These are phyloP conservation scores for Curvularia eragrostidis DNA, from an alignment of 2,329 filamentous ascomycete species.

Conservation along the genomic window DNA sequence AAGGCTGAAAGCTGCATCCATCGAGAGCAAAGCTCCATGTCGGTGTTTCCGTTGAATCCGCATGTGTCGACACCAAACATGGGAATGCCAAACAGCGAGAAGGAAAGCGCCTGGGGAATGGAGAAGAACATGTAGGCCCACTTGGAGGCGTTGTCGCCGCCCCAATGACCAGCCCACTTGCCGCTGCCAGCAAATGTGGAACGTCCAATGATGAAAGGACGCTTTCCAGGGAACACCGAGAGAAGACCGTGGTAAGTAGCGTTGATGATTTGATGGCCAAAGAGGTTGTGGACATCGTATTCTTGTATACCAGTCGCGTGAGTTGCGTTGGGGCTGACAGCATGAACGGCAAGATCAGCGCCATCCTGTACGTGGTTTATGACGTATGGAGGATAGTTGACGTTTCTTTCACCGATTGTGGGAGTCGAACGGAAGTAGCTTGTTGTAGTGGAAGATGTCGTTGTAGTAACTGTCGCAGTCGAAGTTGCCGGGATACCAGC, in stretches of 20 bases:
- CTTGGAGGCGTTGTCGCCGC: slow-evolving; percentile 71
- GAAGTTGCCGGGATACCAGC: slow-evolving; percentile 49
- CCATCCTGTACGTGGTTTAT: slow-evolving; percentile 73
- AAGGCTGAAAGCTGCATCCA: slow-evolving; percentile 78
- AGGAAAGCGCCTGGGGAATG: slow-evolving; percentile 78
- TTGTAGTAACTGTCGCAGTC: slow-evolving; percentile 5
- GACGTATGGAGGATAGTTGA: slow-evolving; percentile 77
- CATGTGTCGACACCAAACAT: slow-evolving; percentile 72
- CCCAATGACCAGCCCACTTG: slow-evolving; percentile 81
- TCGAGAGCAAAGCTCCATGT: slow-evolving; percentile 73
- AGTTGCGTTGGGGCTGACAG: slow-evolving; percentile 77
- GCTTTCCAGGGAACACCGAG: slow-evolving; percentile 67
- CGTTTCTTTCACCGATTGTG: slow-evolving; percentile 68
- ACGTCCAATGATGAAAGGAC: slow-evolving; percentile 84
- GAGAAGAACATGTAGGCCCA: slow-evolving; percentile 78
- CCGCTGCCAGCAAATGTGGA: slow-evolving; percentile 82
- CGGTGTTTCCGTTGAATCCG: slow-evolving; percentile 72
- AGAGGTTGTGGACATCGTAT: slow-evolving; percentile 86
- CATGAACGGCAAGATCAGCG: slow-evolving; percentile 71
- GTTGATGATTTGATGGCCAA: slow-evolving; percentile 70
- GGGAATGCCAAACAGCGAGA: slow-evolving; percentile 75
- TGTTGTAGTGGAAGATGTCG: slow-evolving; percentile 38
- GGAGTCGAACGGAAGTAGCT: slow-evolving; percentile 66
- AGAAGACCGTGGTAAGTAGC: slow-evolving; percentile 77
- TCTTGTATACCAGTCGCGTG: slow-evolving; percentile 75